Base-by-base conservation (phyloP, 257 asterid genomes). In the Ophiorrhiza pumila region DNA sequence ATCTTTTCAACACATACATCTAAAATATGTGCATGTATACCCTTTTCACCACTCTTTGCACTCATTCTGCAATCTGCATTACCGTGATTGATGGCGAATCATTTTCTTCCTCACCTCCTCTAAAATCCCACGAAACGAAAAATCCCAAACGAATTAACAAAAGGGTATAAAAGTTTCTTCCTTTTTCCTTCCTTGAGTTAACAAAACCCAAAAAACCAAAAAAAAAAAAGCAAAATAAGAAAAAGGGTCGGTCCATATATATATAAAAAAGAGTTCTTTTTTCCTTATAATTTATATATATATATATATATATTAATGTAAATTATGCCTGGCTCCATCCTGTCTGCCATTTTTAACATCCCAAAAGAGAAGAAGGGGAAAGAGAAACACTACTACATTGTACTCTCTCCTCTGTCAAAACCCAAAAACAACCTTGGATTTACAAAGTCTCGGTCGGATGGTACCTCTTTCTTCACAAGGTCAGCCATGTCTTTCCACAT, bases 291-390 rank as follows among this genome's bases (percentile, higher is more conserved):
- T 75, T 39, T 71, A 70, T 70, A 32, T 70, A 69, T 68, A 68
- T 71, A 70, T 70, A 32, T 70, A 69, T 68, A 68, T 49, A 62
- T 34, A 65, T 68, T 69, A 52, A 55, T 71, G 69, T 29, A 77
- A 69, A 76, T 73, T 58, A 80, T 86, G 96, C 94, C 96, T 90
- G 94, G 96, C 91, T 85, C 79, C 94, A 85, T 82, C 93, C 88
- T 90, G 96, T 86, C 80, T 87, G 96, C 96, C 96, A 78, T 81
- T 80, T n/a, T 70, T 55, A 79, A 86, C 88, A 84, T 86, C 85
- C 74, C 80, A 80, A 70, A 78, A 75, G 76, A 76, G 58, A 74
- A 77, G 75, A 78, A 46, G 29, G 53, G 50, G 75, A 63, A 70
- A 43, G 69, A 59, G 5, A 53, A 60, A 72, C 39, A 45, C 79